Conservation (phyloP, 345 rosid species). For the Chamaenerion angustifolium region DNA sequence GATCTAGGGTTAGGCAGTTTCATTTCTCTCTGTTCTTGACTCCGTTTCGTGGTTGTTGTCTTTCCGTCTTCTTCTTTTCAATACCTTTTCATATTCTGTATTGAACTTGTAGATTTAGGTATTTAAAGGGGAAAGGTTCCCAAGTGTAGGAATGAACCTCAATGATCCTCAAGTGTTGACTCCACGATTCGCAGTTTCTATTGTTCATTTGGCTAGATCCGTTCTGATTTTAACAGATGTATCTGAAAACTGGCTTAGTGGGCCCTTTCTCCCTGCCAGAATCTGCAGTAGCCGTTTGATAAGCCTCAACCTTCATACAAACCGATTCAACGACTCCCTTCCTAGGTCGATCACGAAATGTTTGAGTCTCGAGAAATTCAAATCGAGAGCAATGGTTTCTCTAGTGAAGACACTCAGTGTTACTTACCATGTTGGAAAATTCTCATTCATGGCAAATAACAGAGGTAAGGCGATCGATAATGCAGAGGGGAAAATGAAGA, state of each 20-base stretch:
- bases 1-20: no score
- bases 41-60: no score
- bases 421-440: constrained; percentile 74
- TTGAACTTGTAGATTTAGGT: no score
- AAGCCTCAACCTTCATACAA: constrained; percentile 55
- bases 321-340: constrained; percentile 53
- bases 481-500: constrained; percentile 83
- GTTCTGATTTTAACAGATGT: no score
- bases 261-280: constrained; percentile 60
- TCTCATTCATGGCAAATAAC: constrained; percentile 96
- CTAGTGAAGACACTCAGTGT: constrained; percentile 59
- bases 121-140: no score
- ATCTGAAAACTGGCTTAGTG: constrained; percentile 61
- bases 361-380: constrained; percentile 63
- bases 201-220: no score
- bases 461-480: constrained; percentile 95
- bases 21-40: no score
- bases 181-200: no score
- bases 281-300: constrained; percentile 48
- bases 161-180: no score
- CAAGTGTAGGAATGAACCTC: no score
- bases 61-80: no score
- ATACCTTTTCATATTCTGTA: no score
- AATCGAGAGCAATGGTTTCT: constrained; percentile 66
- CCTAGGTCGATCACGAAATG: constrained; percentile 46